Evolutionary conservation across 352 stramenopile genomes (phyloP).

Genomic region (Phytophthora meadii): DNA sequence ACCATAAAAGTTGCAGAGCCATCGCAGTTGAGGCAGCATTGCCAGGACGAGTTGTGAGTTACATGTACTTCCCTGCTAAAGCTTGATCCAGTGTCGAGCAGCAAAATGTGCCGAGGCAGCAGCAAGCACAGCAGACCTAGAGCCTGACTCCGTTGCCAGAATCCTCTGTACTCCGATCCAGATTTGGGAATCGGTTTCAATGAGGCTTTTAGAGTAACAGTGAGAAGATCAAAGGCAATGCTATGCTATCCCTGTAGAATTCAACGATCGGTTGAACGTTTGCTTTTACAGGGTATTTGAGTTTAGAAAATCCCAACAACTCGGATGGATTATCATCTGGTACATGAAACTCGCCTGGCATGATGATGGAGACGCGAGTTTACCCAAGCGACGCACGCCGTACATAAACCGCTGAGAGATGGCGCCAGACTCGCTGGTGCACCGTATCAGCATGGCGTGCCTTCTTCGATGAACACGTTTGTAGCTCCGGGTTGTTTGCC

Average conservation of each 20-base stretch:
- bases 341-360: neutral
- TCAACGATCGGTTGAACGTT: neutral
- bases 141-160: neutral
- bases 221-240: neutral
- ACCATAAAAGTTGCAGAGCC: neutral
- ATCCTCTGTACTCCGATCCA: neutral
- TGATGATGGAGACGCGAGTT: constrained; percentile 22
- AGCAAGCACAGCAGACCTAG: too few species aligned
- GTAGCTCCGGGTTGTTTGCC: neutral
- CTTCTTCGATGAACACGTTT: constrained; percentile 4
- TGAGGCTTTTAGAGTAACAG: neutral
- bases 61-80: too few species aligned
- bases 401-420: constrained; percentile 25
- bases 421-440: constrained; percentile 27
- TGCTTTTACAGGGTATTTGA: constrained; percentile 1
- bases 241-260: neutral
- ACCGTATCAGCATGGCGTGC: constrained; percentile 33
- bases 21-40: constrained; percentile 5
- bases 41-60: too few species aligned
- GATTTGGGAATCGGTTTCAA: neutral
- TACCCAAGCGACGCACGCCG: constrained; percentile 18
- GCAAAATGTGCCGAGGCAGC: too few species aligned
- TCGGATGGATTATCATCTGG: neutral
- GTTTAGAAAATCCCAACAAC: neutral
- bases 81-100: too few species aligned